phyloP scores from a whole-genome alignment of 768 basidiomycete species.

The Russula virescens region DNA sequence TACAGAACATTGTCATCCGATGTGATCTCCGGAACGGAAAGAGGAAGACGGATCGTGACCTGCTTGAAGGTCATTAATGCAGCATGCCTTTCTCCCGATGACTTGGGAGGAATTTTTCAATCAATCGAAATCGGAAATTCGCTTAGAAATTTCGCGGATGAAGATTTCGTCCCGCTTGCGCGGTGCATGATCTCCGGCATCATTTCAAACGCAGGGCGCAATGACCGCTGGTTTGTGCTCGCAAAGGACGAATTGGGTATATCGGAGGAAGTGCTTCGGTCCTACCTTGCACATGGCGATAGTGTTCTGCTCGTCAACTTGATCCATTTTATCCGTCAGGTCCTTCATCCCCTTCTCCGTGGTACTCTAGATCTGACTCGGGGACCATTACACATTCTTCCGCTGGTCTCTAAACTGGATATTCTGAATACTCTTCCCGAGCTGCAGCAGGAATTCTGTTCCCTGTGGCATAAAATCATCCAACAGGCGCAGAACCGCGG shows the following conservation, averaged over 20 bases:
- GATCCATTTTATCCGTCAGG: neutral
- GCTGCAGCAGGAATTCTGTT: neutral
- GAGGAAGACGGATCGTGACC: neutral
- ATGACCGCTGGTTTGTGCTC: neutral
- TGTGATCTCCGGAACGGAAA: neutral
- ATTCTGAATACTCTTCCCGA: neutral
- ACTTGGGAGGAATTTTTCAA: neutral
- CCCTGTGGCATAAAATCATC: neutral
- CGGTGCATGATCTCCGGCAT: neutral
- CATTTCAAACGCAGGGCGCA: neutral
- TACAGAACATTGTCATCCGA: neutral
- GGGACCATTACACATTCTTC: neutral
- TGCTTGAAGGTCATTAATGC: neutral
- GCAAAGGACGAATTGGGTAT: neutral
- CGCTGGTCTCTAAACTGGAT: neutral
- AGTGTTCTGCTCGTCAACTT: neutral
- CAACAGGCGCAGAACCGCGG: neutral
- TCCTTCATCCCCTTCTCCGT: neutral
- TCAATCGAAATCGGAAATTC: neutral
- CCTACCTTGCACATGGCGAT: neutral
- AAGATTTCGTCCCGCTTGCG: neutral
- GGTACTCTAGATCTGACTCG: neutral
- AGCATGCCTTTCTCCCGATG: neutral
- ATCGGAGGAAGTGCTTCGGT: neutral
- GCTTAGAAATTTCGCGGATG: neutral